Conservation (phyloP, 2,329 filamentous ascomycete species). For the Hymenoscyphus salicellus region DNA sequence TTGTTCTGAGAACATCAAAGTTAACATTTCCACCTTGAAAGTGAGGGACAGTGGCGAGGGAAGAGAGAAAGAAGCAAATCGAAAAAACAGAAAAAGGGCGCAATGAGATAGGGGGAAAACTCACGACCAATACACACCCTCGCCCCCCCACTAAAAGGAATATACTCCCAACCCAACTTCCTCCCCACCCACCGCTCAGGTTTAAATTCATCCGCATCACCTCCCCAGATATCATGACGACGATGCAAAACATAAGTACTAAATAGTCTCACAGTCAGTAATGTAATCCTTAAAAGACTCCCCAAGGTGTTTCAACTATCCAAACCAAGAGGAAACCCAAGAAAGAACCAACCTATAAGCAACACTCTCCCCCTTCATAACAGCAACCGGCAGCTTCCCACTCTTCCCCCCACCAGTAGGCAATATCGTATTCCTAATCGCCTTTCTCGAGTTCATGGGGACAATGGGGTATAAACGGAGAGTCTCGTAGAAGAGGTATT, state of each 20-base stretch:
- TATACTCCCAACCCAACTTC: conserved; percentile 69
- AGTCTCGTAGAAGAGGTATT: conserved; percentile 27
- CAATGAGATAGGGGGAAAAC: conserved; percentile 25
- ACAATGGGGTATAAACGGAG: conserved; percentile 36
- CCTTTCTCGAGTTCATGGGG: conserved; percentile 32
- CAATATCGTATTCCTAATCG: conserved; percentile 31
- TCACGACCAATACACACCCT: conserved; percentile 64
- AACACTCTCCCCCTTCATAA: conserved; percentile 32
- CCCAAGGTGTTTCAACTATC: too few relatives aligned
- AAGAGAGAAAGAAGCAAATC: too few relatives aligned
- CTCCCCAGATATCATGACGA: conserved; percentile 64
- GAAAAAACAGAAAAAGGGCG: background rate
- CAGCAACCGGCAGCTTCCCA: conserved; percentile 30
- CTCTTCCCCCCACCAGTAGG: conserved; percentile 36
- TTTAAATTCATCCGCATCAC: conserved; percentile 65
- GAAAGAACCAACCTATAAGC: too few relatives aligned
- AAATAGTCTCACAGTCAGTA: too few relatives aligned
- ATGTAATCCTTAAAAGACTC: too few relatives aligned
- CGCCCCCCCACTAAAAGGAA: conserved; percentile 70
- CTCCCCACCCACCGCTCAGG: conserved; percentile 70
- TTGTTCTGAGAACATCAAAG: conserved; percentile 27
- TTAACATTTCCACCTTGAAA: background rate
- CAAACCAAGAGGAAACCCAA: too few relatives aligned
- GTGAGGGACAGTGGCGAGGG: too few relatives aligned
- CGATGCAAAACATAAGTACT: conserved; percentile 35